A percentile compares a stretch with the other conserved stretches of the same genome.
These are phyloP conservation scores for Cymbopogon flexuosus DNA, from an alignment of 202 grass and related monocot species.

Conservation along the genomic window DNA sequence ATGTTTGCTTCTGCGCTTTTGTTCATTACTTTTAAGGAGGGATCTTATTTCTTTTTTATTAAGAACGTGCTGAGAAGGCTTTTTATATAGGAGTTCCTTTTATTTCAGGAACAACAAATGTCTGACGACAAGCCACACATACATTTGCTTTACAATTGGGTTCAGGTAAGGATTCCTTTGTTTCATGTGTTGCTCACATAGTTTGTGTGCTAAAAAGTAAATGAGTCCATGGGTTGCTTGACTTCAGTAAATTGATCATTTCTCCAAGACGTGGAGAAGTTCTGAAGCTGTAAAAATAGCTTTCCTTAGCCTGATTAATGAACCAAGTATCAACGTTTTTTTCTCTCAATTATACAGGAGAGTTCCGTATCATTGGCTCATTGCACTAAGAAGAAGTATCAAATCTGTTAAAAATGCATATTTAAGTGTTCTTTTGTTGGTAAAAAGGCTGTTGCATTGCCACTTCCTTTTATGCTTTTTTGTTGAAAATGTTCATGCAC, in stretches of 20 bases:
- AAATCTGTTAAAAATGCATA: not conserved
- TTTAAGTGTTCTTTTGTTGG: slow-evolving; percentile 4
- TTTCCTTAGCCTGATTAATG: not conserved
- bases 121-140: slow-evolving; percentile 33
- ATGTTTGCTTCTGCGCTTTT: slow-evolving; percentile 19
- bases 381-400: not conserved
- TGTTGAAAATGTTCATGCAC: not conserved
- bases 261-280: not conserved
- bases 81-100: not conserved
- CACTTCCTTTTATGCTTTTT: not conserved
- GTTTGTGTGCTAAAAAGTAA: slow-evolving; percentile 9
- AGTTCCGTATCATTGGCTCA: not conserved
- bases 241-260: not conserved
- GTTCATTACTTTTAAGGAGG: slow-evolving; percentile 7
- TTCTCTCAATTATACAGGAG: not conserved
- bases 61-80: not conserved
- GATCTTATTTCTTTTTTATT: not conserved
- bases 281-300: not conserved
- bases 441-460: not conserved
- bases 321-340: not conserved
- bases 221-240: not conserved
- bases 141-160: slow-evolving; percentile 52
- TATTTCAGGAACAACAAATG: slow-evolving; percentile 35
- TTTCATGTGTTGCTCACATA: slow-evolving; percentile 9
- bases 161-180: slow-evolving; percentile 42